Evolutionary conservation across 768 basidiomycete genomes (phyloP), one percentile per base, ranked within the genome.

Genomic region (Pleurotus citrinopileatus): DNA sequence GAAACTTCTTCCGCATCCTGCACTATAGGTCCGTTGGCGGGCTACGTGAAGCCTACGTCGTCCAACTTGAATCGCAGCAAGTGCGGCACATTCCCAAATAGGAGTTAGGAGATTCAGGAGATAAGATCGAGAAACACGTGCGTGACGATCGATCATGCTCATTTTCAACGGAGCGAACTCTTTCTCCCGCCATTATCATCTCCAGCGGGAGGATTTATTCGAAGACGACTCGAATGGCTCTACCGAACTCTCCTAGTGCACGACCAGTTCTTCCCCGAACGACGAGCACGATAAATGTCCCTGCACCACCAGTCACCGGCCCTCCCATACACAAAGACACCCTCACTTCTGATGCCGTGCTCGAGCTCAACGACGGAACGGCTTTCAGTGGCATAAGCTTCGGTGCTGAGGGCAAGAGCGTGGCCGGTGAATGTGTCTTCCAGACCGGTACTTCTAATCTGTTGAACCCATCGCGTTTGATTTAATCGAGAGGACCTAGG

Each of bases 391-490:
- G 97, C 29, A 86, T 90, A 67, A 93, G 89, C 65, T 98, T 99
- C 65, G 97, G 97, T 63, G 94, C 93, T 3, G 81, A 92, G 62
- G 83, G 80, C 42, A 95, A 93, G 72, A 94, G 91, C 65, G 79
- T 96, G 27, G 81, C 96, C 15, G 97, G 97, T 62, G 97, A 99
- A 82, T 98, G 97, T 70, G 97, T 99, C 65, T 99, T 99, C 75
- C 96, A 98, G 76, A 99, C 97, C 36, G 97, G 97, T 95, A 65
- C 87, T 61, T 63, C 38, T 52, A 47, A 55, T 55, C 54, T 22
- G 51, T 48, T 57, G 51, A 56, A 52, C 45, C 42, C 28, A 38
- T 32, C 20, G 52, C 23, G 25, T 34, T 23, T 42, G 45, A 44
- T 25, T 50, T 32, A 40, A 28, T 54, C 59, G 60, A 55, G 64